Evolutionary conservation across 164 flowering plant species (phyloP).

Genomic region (Tinospora cordifolia): DNA sequence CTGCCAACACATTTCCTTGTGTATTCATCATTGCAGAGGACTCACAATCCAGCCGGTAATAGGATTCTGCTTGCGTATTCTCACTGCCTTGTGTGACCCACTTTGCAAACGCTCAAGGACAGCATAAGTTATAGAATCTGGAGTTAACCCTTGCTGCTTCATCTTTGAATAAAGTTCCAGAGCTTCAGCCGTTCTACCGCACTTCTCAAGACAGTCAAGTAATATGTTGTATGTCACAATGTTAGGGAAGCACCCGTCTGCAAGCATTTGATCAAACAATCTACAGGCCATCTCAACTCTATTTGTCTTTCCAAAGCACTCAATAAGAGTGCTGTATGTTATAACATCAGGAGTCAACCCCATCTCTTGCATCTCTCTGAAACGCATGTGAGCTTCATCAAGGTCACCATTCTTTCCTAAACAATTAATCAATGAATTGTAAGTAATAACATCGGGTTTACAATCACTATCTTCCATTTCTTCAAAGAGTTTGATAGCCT

Average conservation of each 20-base stretch:
- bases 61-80: conserved; percentile 60
- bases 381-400: conserved; percentile 92
- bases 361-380: conserved; percentile 87
- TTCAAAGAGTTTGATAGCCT: conserved; percentile 63
- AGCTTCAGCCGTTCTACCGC: conserved; percentile 84
- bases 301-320: conserved; percentile 86
- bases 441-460: conserved; percentile 70
- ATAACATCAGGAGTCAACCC: conserved; percentile 90
- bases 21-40: conserved; percentile 46
- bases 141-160: conserved; percentile 79
- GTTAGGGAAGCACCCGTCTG: conserved; percentile 70
- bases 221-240: conserved; percentile 89
- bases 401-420: conserved; percentile 85
- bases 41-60: conserved; percentile 91
- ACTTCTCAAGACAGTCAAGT: conserved; percentile 76
- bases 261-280: conserved; percentile 78
- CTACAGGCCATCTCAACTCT: conserved; percentile 77
- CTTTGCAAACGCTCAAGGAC: conserved; percentile 79
- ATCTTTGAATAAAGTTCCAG: conserved; percentile 74
- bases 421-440: conserved; percentile 84
- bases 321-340: conserved; percentile 88
- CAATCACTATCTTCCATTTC: conserved; percentile 65
- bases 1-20: not conserved
- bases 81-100: conserved; percentile 43
- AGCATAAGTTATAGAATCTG: conserved; percentile 77